phyloP scores from a whole-genome alignment of 352 stramenopile genomes.

The Phytopythium ostracodes region DNA sequence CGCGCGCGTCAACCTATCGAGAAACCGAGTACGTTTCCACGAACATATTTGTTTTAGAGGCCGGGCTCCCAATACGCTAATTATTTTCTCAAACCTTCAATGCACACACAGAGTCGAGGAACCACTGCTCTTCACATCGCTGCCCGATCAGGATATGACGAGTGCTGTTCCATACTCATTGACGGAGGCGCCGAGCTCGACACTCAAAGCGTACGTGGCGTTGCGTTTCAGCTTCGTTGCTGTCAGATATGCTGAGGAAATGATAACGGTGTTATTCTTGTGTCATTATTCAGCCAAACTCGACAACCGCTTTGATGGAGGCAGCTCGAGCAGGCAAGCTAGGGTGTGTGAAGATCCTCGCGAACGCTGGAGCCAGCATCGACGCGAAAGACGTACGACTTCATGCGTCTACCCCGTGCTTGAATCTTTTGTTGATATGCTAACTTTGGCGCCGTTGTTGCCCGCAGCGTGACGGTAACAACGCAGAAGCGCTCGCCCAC shows the following conservation, averaged over 20 bases:
- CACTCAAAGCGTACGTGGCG: constrained; percentile 60
- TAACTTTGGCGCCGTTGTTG: constrained; percentile 7
- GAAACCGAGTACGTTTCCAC: constrained; percentile 54
- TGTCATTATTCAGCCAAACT: constrained; percentile 54
- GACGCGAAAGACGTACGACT: constrained; percentile 70
- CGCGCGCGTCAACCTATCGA: constrained; percentile 75
- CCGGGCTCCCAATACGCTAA: constrained; percentile 9
- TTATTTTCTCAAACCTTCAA: neutral
- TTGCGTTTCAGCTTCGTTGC: neutral
- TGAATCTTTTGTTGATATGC: neutral
- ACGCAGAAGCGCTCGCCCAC: constrained; percentile 58
- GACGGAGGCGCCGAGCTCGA: constrained; percentile 66
- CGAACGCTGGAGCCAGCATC: constrained; percentile 61
- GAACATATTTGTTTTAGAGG: neutral
- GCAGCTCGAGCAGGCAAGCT: constrained; percentile 76
- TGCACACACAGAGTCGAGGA: constrained; percentile 59
- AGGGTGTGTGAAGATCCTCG: constrained; percentile 66
- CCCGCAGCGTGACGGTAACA: constrained; percentile 67
- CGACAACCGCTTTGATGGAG: constrained; percentile 86
- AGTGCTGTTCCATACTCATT: constrained; percentile 70
- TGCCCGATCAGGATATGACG: constrained; percentile 64
- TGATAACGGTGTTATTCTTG: neutral
- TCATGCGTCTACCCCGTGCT: neutral
- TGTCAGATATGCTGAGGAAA: neutral
- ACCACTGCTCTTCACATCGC: constrained; percentile 83